Evolutionary conservation across 768 basidiomycete genomes (phyloP).

Genomic region (Butyriboletus loyo): DNA sequence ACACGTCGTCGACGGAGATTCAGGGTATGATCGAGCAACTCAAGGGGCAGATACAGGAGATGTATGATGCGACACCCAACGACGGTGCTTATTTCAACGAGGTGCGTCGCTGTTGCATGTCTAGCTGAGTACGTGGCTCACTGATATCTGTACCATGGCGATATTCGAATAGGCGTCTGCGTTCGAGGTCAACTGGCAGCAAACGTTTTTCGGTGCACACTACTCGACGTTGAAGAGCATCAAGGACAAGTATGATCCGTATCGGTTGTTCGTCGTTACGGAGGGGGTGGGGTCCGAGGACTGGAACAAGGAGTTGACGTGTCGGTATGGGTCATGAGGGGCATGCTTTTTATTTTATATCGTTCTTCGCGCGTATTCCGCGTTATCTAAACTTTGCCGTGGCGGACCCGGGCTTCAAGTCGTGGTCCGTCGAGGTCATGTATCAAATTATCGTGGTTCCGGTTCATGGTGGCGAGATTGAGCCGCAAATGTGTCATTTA

Average conservation of each 20-base stretch:
- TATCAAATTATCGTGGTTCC: background rate
- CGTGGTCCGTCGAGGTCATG: background rate
- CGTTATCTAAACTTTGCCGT: background rate
- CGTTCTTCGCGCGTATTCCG: background rate
- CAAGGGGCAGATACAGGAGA: constrained; percentile 1
- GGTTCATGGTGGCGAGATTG: background rate
- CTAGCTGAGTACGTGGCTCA: background rate
- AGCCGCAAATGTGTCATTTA: too few relatives aligned
- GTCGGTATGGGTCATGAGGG: constrained; percentile 7
- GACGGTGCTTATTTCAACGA: constrained; percentile 49
- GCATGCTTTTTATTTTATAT: too few relatives aligned
- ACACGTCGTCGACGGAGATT: constrained; percentile 12
- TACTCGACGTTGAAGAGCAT: constrained; percentile 39
- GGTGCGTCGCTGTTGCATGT: constrained; percentile 20
- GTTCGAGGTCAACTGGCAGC: constrained; percentile 39
- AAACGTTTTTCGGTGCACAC: constrained; percentile 48
- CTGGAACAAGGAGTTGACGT: constrained; percentile 38
- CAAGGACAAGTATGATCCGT: constrained; percentile 46
- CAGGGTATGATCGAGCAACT: constrained; percentile 5
- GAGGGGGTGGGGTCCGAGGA: constrained; percentile 50
- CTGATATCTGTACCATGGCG: background rate
- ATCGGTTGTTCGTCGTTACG: constrained; percentile 42
- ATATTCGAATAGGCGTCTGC: constrained; percentile 37
- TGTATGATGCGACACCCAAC: constrained; percentile 29
- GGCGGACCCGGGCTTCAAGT: background rate